Evolutionary conservation across 495 filamentous ascomycete species (phyloP).

Genomic region (Aspergillus campestris): DNA sequence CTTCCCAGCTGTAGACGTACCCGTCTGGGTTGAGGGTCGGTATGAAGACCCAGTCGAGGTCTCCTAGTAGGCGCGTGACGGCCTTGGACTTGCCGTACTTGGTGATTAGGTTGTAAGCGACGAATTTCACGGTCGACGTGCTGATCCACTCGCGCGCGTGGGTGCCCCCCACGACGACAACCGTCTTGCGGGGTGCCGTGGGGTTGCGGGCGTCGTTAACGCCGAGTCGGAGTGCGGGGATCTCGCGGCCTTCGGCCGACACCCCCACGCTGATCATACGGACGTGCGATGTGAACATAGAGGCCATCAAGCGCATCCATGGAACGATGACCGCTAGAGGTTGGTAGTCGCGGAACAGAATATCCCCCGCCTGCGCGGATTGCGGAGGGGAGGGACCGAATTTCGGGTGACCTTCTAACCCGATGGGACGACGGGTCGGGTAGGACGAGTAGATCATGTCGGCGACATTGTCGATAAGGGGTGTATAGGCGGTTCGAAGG

Average conservation of each 20-base stretch:
- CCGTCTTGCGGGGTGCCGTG: conserved; percentile 54
- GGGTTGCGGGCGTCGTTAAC: conserved; percentile 37
- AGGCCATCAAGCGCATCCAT: conserved; percentile 85
- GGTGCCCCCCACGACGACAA: conserved; percentile 74
- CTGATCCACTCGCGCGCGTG: conserved; percentile 97
- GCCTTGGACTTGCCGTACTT: conserved; percentile 58
- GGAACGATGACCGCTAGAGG: conserved; percentile 66
- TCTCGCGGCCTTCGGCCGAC: conserved; percentile 79
- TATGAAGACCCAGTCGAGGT: conserved; percentile 82
- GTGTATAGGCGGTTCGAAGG: conserved; percentile 61
- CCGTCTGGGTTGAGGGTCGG: conserved; percentile 91
- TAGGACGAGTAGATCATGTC: conserved; percentile 72
- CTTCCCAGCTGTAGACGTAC: conserved; percentile 88
- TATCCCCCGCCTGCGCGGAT: conserved; percentile 38
- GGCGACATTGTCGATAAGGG: conserved; percentile 74
- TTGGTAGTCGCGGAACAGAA: conserved; percentile 87
- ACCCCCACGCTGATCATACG: conserved; percentile 66
- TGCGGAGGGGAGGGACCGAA: conserved; percentile 27
- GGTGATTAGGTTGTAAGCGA: conserved; percentile 83
- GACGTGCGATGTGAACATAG: conserved; percentile 78
- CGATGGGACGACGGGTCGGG: conserved; percentile 32
- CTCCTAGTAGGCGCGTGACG: conserved; percentile 67
- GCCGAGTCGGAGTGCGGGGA: conserved; percentile 75
- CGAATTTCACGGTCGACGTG: conserved; percentile 81
- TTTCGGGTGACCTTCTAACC: conserved; percentile 21